phyloP scores from a whole-genome alignment of 306 rosid species.

The Cicer judaicum region DNA sequence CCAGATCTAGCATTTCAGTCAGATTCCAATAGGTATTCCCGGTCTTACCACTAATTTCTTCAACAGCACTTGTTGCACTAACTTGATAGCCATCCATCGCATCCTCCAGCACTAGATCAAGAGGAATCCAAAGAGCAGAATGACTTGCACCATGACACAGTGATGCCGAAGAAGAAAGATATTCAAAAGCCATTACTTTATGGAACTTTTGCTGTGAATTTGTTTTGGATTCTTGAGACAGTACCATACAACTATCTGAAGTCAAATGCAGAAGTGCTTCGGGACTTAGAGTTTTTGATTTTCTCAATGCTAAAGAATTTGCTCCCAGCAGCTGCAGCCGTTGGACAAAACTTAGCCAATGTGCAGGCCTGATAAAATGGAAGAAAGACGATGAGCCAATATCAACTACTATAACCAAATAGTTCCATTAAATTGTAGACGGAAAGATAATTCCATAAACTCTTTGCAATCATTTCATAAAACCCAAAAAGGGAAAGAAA shows the following conservation, averaged over 20 bases:
- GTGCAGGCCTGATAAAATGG: constrained; percentile 69
- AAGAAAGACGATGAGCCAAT: constrained; percentile 35
- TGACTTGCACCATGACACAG: constrained; percentile 73
- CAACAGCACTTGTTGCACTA: constrained; percentile 86
- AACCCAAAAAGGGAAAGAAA: too few relatives aligned
- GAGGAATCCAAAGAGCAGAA: constrained; percentile 97
- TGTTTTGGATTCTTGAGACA: constrained; percentile 70
- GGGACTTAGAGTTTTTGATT: constrained; percentile 68
- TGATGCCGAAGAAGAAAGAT: constrained; percentile 77
- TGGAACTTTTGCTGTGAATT: constrained; percentile 71
- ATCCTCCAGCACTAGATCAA: constrained; percentile 91
- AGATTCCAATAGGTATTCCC: constrained; percentile 36
- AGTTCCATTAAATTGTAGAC: too few relatives aligned
- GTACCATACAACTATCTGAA: constrained; percentile 55
- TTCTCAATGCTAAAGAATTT: constrained; percentile 75
- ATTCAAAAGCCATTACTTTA: constrained; percentile 75
- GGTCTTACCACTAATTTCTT: constrained; percentile 71
- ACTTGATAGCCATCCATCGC: constrained; percentile 97
- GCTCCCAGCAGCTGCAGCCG: constrained; percentile 65
- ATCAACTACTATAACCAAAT: constrained; percentile 16
- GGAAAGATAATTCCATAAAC: too few relatives aligned
- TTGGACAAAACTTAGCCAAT: constrained; percentile 73
- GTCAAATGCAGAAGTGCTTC: constrained; percentile 66
- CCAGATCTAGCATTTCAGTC: constrained; percentile 27
- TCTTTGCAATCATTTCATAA: too few relatives aligned